Conservation (phyloP, 1,284 basidiomycete genomes). For the Cryptococcus sp. region DNA sequence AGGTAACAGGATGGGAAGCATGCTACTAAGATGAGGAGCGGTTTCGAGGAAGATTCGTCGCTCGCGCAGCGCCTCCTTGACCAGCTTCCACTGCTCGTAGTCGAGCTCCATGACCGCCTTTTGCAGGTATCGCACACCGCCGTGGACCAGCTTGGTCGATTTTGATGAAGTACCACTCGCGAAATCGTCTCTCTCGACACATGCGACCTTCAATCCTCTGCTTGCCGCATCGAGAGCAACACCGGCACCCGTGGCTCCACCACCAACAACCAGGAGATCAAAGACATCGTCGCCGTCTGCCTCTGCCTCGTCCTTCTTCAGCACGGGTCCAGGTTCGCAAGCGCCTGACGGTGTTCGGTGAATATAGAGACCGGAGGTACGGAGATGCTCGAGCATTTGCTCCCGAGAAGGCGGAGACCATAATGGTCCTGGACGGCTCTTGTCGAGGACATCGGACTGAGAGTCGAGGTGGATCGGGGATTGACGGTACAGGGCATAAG, state of each 20-base stretch:
- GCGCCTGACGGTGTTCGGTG: slow-evolving; percentile 40
- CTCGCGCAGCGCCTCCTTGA: slow-evolving; percentile 89
- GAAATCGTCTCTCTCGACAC: slow-evolving; percentile 94
- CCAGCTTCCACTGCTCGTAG: slow-evolving; percentile 94
- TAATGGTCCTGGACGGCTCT: slow-evolving; percentile 53
- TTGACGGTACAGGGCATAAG: slow-evolving; percentile 27
- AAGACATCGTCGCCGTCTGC: slow-evolving; percentile 64
- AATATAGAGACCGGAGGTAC: slow-evolving; percentile 49
- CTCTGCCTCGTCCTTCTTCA: slow-evolving; percentile 31
- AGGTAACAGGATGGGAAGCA: slow-evolving; percentile 67
- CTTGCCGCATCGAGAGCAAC: slow-evolving; percentile 92
- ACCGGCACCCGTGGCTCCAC: slow-evolving; percentile 90
- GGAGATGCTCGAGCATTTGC: slow-evolving; percentile 56
- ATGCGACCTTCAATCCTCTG: slow-evolving; percentile 85
- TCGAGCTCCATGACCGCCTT: slow-evolving; percentile 96
- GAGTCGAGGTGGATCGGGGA: slow-evolving; percentile 31
- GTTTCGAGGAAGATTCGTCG: slow-evolving; percentile 92
- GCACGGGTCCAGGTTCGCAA: slow-evolving; percentile 36
- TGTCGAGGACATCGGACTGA: slow-evolving; percentile 27
- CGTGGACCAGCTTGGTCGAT: slow-evolving; percentile 96
- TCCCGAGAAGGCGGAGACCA: slow-evolving; percentile 55
- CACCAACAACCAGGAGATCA: slow-evolving; percentile 82
- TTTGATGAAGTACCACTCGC: slow-evolving; percentile 93
- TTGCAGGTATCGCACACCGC: slow-evolving; percentile 94
- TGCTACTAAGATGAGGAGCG: slow-evolving; percentile 87